Base-by-base conservation (phyloP, 2,329 filamentous ascomycete genomes). In the Cercospora berteroae region DNA sequence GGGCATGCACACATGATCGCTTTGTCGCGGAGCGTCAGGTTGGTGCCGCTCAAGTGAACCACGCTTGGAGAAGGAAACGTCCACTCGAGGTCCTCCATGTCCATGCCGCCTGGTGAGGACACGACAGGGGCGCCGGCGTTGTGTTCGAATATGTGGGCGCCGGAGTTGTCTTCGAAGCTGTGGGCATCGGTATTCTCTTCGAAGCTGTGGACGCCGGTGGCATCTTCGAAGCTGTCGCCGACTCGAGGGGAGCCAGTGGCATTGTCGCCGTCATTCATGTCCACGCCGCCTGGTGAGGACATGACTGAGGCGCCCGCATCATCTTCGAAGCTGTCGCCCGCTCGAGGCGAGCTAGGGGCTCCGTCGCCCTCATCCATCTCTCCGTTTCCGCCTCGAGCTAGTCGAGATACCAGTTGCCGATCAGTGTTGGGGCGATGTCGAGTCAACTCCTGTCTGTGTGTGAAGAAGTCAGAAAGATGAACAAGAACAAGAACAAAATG, bases 1-100 rank as follows among this genome's bases (percentile, higher is more conserved):
- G 70, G 64, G 33, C 69, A 70, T 23, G 55, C 42, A 36, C 67
- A 72, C 58, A 56, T 67, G 65, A 72, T 66, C 1, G 18, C 25
- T 8, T 6, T 1, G 44, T 63, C 61, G 13, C 48, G 39, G 23
- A 27, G 55, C 9, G 2, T 50, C 36, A 61, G 23, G 18, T 12
- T 10, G 20, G 23, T 29, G 36, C 4, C 25, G 33, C 10, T 48
- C 20, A 42, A 61, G 18, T 27, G 23, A 7, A 2, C 23, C 6
- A 39, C 27, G 59, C 39, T 50, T 25, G 48, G 20, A 5, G 23
- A 20, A 16, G 48, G 23, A 16, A 55, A 55, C 5, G 48, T 55
- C 48, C 48, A 55, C 48, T 55, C 48, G 23, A 55, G 23, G 48
- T 55, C 13, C 25, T 27, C 48, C 23, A 27, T 55, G 48, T n/a